A percentile compares a stretch with the other conserved stretches of the same genome.
Conservation (phyloP, 2,329 filamentous ascomycete genomes). For the Aspergillus sp. region DNA sequence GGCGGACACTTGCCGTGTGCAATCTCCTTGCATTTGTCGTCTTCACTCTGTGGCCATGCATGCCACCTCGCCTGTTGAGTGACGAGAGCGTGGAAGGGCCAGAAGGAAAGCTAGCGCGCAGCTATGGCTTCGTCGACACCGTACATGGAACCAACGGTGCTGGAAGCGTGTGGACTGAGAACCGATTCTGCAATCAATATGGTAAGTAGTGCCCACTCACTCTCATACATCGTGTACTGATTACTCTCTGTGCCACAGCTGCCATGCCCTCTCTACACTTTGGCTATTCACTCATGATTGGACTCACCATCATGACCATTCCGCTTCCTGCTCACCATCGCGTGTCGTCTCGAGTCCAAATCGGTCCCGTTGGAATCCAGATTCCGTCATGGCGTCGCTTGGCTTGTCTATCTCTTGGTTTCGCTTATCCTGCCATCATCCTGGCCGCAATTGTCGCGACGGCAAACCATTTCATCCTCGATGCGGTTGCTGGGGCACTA, state of each 20-base stretch:
- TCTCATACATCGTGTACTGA: neutral
- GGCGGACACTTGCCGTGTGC: slow-evolving; percentile 62
- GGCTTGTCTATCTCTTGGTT: slow-evolving; percentile 56
- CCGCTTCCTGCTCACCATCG: slow-evolving; percentile 62
- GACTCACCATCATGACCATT: slow-evolving; percentile 69
- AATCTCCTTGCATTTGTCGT: slow-evolving; percentile 64
- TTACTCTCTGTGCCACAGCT: slow-evolving; percentile 44
- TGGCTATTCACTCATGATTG: slow-evolving; percentile 74
- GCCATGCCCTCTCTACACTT: slow-evolving; percentile 79
- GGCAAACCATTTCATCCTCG: slow-evolving; percentile 73
- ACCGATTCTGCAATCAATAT: slow-evolving; percentile 76
- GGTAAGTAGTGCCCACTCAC: slow-evolving; percentile 48
- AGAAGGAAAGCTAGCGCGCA: slow-evolving; percentile 62
- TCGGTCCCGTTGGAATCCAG: slow-evolving; percentile 40
- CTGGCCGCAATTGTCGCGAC: slow-evolving; percentile 71
- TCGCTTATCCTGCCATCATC: slow-evolving; percentile 68
- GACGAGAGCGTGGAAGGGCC: slow-evolving; percentile 59
- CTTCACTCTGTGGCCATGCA: slow-evolving; percentile 64
- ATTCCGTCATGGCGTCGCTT: slow-evolving; percentile 58
- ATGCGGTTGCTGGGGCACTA: slow-evolving; percentile 69
- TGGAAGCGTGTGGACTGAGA: slow-evolving; percentile 72
- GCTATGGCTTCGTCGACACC: slow-evolving; percentile 63
- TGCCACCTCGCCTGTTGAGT: slow-evolving; percentile 63
- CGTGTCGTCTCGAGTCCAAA: slow-evolving; percentile 40
- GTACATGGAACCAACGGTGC: slow-evolving; percentile 62